Base-by-base conservation (phyloP, 1,284 basidiomycete genomes). In the Puccinia coronata region DNA sequence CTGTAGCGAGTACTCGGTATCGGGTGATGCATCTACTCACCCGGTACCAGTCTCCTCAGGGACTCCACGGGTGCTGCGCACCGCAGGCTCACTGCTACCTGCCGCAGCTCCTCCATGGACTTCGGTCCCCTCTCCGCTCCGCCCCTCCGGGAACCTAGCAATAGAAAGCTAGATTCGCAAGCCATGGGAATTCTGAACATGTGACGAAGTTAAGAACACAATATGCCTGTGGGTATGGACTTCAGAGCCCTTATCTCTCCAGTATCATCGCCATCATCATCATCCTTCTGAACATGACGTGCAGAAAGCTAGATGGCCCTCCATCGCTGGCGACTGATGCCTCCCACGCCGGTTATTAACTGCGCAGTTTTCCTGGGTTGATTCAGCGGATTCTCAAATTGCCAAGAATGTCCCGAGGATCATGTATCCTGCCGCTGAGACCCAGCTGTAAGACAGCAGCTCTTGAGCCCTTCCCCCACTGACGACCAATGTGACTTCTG, bases 231-330 rank as follows among this genome's bases (percentile, higher is more conserved):
- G 55, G 16, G 23, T n/a, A 53, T 57, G 6, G 43, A 16, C 55
- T 25, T 8, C 55, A 57, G 55, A 57, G n/a, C 55, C 11, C 20
- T 57, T 57, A 28, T 57, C 43, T 47, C 43, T 47, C 43, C 43
- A 25, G 28, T 57, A 12, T 25, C 55, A 57, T 25, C n/a, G 55
- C n/a, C 28, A 9, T 25, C 12, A 23, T n/a, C 11, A 57, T 25
- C 11, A 57, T 25, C n/a, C n/a, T 8, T 23, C n/a, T 57, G n/a
- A 5, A 16, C 23, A 53, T 53, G 12, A 53, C 23, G 55, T 25
- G 55, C 55, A 57, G 55, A 23, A 57, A 57, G 55, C n/a, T 57
- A 4, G n/a, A 57, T 57, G 55, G 55, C 55, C 55, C 55, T 57
- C 55, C 28, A 53, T 57, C 55, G n/a, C 3, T 28, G 55, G 28